Base-by-base conservation (phyloP, 1,139 yeast species). In the Nakaseomyces glabratus region DNA sequence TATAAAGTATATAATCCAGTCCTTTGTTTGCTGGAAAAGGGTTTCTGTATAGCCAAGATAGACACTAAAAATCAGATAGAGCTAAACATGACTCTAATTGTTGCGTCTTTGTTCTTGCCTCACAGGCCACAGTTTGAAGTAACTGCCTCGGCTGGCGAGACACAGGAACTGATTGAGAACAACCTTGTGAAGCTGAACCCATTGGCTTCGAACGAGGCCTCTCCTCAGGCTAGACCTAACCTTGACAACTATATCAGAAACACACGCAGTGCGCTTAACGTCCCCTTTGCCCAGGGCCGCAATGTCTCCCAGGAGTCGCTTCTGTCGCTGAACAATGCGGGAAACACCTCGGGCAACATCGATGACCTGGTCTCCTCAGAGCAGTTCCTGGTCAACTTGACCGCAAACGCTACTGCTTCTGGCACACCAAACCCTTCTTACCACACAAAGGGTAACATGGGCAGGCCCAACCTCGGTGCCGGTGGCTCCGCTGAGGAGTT, bases 121-220 rank as follows among this genome's bases (percentile, higher is more conserved):
- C 45, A 54, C 34, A 55, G 52, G 35, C 61, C 61, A 9, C 58
- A 55, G 35, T 57, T 57, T 35, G 59, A 54, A 34, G 38, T 55
- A 13, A 46, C 46, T 17, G 45, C 47, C 4, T 38, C 48, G 14
- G 45, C 44, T 14, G 45, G 40, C 5, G 52, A 49, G 7, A 36
- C 46, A 6, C 48, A 44, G 13, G 47, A 41, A 7, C 34, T 49
- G 31, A 43, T 41, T 4, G 52, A 51, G 26, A 38, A 48, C 7
- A 37, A 36, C 20, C 34, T 46, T 28, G 45, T 44, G 14, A 44
- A 44, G 24, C 28, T 24, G 7, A 20, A 24, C 13, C 23, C 33
- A 4, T 11, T 12, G 25, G 6, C 9, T 15, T 21, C 19, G 24
- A 16, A 14, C 13, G 25, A 13, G 2, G 22, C 19, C 8, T 20